Evolutionary conservation across 768 basidiomycete genomes (phyloP), one percentile per base, ranked within the genome.

Genomic region (Tricholoma furcatifolium): DNA sequence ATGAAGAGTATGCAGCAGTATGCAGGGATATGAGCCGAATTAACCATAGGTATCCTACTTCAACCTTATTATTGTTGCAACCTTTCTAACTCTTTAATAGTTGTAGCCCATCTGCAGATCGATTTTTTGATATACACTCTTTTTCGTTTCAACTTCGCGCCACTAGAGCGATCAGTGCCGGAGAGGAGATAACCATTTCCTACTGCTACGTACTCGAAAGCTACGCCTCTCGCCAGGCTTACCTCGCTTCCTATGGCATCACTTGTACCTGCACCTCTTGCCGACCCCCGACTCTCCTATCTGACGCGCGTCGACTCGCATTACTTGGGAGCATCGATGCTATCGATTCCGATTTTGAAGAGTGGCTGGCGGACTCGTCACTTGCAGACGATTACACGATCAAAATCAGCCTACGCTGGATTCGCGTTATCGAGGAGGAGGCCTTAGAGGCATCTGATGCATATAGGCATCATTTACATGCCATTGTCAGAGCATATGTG

Each of bases 41-140:
- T 39, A 75, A 73, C 41, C 72, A 74, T 48, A 72, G 73, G 73
- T 70, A 51, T 18, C 50, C 12, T 6, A 32, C 2, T 21, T 6
- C 14, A 4, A 20, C 32, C 43, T 12, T 15, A 18, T 11, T 51
- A 3, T 38, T 11, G 43, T 42, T n/a, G 44, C 14, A 41, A 17
- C 32, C 1, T 38, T 35, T 32, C 12, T 34, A 36, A 41, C 21
- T 21, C 35, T 18, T 20, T 36, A 6, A 43, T 43, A 72, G 71
- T 46, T 70, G 72, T 51, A 59, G 65, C 15, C 63, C 70, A 23
- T 71, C 70, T 36, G 60, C 64, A 0, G 54, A 53, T 3, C 53
- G 54, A 18, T 11, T 58, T 20, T 71, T 72, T 47, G 65, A 70
- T 39, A 32, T 65, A 3, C 34, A 54, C 2, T 64, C 72, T 3